Conservation (phyloP, 148 eudicot species). For the Chenopodium album region DNA sequence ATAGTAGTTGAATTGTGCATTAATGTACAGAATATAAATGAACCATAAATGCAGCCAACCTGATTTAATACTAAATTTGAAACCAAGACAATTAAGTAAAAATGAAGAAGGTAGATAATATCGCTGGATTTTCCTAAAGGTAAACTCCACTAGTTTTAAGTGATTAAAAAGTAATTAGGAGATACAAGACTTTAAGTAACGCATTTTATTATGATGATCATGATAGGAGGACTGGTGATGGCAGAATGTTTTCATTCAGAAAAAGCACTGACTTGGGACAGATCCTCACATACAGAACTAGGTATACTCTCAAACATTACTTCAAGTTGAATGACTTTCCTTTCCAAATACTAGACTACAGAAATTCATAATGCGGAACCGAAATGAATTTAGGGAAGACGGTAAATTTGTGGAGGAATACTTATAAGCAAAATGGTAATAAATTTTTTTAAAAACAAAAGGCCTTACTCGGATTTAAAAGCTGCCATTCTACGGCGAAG, state of each 20-base stretch:
- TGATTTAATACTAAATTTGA: background rate
- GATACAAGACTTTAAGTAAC: background rate
- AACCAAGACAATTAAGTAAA: background rate
- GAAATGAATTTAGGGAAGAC: too few relatives aligned
- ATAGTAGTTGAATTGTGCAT: background rate
- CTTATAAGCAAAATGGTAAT: background rate
- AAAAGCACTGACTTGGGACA: background rate
- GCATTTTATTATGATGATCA: background rate
- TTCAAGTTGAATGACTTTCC: background rate
- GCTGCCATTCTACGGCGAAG: constrained; percentile 67
- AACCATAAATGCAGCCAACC: background rate
- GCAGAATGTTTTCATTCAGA: background rate
- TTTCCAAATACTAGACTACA: background rate
- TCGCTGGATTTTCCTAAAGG: background rate
- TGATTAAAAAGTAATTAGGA: background rate
- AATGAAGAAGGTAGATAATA: background rate
- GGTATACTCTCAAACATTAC: background rate
- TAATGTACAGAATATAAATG: background rate
- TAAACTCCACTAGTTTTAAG: background rate
- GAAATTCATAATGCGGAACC: background rate
- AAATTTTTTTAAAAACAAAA: background rate
- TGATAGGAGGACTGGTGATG: background rate
- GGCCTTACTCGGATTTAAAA: constrained; percentile 75
- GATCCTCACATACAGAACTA: background rate
- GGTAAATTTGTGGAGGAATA: background rate